Conservation (phyloP, 108 stramenopile species). For the Cyclostephanos tholiformis region DNA sequence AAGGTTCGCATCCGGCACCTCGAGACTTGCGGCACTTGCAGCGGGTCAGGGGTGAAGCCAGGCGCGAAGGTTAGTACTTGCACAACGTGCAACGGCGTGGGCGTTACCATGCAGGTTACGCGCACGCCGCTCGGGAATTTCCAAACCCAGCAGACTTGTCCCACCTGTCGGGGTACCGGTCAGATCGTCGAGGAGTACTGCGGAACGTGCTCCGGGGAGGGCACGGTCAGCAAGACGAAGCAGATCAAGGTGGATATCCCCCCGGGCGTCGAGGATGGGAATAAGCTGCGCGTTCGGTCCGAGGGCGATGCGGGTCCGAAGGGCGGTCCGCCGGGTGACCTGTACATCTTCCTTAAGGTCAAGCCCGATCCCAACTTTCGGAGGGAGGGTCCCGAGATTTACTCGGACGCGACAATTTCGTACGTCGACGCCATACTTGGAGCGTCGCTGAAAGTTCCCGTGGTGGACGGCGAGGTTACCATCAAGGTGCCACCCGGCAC, state of each 20-base stretch:
- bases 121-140: conserved; percentile 96
- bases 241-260: conserved; percentile 97
- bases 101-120: conserved; percentile 93
- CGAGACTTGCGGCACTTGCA: conserved; percentile 90
- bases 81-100: conserved; percentile 81
- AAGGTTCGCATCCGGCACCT: conserved; percentile 93
- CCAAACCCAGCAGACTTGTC: conserved; percentile 94
- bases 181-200: conserved; percentile 94
- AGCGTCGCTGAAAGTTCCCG: conserved; percentile 86
- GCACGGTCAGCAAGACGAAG: conserved; percentile 90
- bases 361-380: conserved; percentile 88
- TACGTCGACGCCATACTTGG: conserved; percentile 96
- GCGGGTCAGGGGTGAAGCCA: conserved; percentile 89
- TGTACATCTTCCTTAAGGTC: conserved; percentile 96
- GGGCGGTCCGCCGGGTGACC: conserved; percentile 93
- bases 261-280: conserved; percentile 95
- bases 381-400: conserved; percentile 94
- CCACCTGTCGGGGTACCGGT: conserved; percentile 93
- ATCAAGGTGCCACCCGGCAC: conserved; percentile 97
- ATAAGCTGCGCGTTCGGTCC: conserved; percentile 92
- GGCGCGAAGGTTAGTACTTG: conserved; percentile 83
- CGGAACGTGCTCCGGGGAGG: conserved; percentile 91
- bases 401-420: conserved; percentile 84
- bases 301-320: conserved; percentile 97
- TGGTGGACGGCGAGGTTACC: conserved; percentile 95